Evolutionary conservation across 1,139 yeast species (phyloP).

Genomic region (Candida glucosophila): DNA sequence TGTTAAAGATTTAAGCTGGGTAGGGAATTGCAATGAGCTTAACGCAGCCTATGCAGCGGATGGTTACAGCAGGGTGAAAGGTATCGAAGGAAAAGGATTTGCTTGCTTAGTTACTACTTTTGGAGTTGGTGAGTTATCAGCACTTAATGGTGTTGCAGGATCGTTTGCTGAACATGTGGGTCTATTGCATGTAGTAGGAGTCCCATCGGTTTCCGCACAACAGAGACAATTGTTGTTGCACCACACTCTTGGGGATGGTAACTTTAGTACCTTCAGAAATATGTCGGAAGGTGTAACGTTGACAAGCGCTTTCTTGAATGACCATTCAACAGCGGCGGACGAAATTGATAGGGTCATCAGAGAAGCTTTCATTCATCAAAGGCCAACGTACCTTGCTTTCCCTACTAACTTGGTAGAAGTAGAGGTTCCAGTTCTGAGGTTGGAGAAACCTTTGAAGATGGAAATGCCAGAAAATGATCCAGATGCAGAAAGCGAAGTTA

Average conservation of each 20-base stretch:
- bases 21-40: slow-evolving; percentile 31
- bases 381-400: slow-evolving; percentile 31
- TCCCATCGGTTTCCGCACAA: slow-evolving; percentile 56
- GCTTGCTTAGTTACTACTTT: slow-evolving; percentile 51
- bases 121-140: slow-evolving; percentile 86
- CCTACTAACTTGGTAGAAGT: slow-evolving; percentile 32
- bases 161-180: slow-evolving; percentile 77
- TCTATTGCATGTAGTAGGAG: slow-evolving; percentile 75
- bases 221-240: slow-evolving; percentile 43
- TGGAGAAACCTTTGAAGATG: slow-evolving; percentile 25
- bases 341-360: slow-evolving; percentile 29
- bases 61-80: slow-evolving; percentile 57
- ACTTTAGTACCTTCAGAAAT: slow-evolving; percentile 67
- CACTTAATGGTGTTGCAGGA: slow-evolving; percentile 78
- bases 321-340: slow-evolving; percentile 19
- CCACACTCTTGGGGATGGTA: slow-evolving; percentile 80
- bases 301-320: slow-evolving; percentile 23
- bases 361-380: slow-evolving; percentile 28
- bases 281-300: slow-evolving; percentile 38
- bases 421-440: slow-evolving; percentile 19
- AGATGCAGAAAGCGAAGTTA: slow-evolving; percentile 23
- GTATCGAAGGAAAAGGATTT: slow-evolving; percentile 20
- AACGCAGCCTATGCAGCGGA: slow-evolving; percentile 66
- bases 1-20: slow-evolving; percentile 15
- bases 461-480: slow-evolving; percentile 18